Conservation (phyloP, 2,329 filamentous ascomycete genomes). For the Endoconidiophora laricicola region DNA sequence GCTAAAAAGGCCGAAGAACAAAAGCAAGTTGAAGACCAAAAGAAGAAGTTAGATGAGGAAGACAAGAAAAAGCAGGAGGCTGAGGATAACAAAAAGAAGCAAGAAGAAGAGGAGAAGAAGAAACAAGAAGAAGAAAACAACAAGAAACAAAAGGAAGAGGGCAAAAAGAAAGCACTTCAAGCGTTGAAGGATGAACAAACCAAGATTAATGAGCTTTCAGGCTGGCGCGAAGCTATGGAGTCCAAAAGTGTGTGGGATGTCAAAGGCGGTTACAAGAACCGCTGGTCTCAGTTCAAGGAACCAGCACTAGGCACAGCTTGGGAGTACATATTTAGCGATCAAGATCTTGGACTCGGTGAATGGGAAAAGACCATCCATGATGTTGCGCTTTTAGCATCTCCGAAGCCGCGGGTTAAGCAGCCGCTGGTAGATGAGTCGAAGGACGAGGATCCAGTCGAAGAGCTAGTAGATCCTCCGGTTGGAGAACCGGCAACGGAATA, state of each 20-base stretch:
- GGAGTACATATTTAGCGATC: too few relatives aligned
- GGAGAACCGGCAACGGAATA: too few relatives aligned
- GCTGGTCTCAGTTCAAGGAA: slow-evolving; percentile 1
- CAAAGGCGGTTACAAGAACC: background rate
- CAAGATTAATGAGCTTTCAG: background rate
- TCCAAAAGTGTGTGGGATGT: slow-evolving; percentile 1
- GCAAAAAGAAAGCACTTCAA: background rate
- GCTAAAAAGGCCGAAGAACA: slow-evolving; percentile 12
- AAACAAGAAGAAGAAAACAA: background rate
- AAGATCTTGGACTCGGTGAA: too few relatives aligned
- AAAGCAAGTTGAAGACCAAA: background rate
- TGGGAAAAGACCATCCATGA: too few relatives aligned
- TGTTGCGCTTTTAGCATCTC: too few relatives aligned
- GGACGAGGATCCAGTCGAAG: too few relatives aligned
- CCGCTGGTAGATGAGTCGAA: too few relatives aligned
- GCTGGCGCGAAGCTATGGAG: background rate
- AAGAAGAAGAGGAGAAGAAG: slow-evolving; percentile 14
- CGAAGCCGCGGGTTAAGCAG: too few relatives aligned
- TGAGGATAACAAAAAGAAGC: slow-evolving; percentile 9
- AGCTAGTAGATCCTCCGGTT: too few relatives aligned
- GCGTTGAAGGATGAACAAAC: background rate
- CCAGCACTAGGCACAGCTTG: too few relatives aligned
- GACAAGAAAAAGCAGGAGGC: background rate
- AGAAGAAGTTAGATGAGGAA: background rate
- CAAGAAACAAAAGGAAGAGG: background rate